Base-by-base conservation (phyloP, 1,284 basidiomycete genomes). In the Albatrellus sp. region DNA sequence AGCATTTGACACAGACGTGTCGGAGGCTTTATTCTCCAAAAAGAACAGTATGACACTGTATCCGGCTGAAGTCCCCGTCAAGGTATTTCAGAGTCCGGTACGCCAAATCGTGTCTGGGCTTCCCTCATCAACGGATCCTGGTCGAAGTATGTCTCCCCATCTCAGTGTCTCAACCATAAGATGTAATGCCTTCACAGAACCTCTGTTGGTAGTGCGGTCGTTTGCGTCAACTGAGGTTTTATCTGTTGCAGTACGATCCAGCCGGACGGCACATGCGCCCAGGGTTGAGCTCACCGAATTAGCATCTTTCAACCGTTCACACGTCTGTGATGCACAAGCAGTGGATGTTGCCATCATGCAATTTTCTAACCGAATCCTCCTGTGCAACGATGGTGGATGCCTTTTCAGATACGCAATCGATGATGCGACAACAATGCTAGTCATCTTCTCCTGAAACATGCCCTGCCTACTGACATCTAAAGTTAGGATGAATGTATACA, bases 21-120 rank as follows among this genome's bases (percentile, higher is more conserved):
- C 74, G 3, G 64, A 59, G 0, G 54, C 79, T 13, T 33, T 49
- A 13, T 55, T 57, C 34, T 55, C 60, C 3, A 46, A 54, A 40
- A 55, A 52, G 30, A 51, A 58, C 12, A 50, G 52, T 33, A 52
- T 64, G 3, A 45, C 55, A 8, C 68, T 80, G 46, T 61, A 59
- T 34, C 70, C 78, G 0, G 56, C 60, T 39, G 60, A 65, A 1
- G 57, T 52, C 5, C 61, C 73, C n/a, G 50, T 60, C 2, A 58
- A 59, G 45, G 62, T 62, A 2, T 80, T 80, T 50, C 55, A 67
- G 16, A 80, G 77, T 2, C 79, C 80, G 9, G 73, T 78, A 40
- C 62, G 61, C 47, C 75, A 78, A 52, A 62, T 77, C 32, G 49
- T 56, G 4, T 50, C 63, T 13, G 46, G 51, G 5, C 61, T 44